These are phyloP conservation scores for Moesziomyces sp. DNA, from an alignment of 1,284 basidiomycete species.

Conservation along the genomic window DNA sequence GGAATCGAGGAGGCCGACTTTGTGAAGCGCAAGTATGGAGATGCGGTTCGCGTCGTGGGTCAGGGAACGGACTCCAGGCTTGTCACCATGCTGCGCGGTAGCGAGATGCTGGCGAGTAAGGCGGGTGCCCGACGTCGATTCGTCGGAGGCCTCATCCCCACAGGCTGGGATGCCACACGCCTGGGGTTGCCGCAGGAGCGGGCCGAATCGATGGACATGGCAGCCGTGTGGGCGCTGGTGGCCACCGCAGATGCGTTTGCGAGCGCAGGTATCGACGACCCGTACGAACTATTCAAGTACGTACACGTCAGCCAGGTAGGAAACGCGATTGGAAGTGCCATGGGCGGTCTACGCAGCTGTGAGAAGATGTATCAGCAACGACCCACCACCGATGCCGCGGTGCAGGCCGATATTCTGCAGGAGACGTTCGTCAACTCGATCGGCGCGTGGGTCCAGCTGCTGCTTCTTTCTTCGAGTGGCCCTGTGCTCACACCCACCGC, in stretches of 20 bases:
- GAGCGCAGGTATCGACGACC: conserved; percentile 95
- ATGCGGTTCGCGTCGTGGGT: conserved; percentile 90
- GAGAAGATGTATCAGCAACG: conserved; percentile 93
- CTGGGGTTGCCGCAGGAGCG: conserved; percentile 98
- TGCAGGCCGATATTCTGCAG: conserved; percentile 97
- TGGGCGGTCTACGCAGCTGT: conserved; percentile 81
- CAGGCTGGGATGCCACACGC: conserved; percentile 95
- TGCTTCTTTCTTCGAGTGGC: conserved; percentile 73
- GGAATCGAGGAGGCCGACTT: conserved; percentile 88
- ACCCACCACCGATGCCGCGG: conserved; percentile 88
- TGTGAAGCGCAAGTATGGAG: conserved; percentile 95
- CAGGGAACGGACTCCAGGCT: conserved; percentile 80
- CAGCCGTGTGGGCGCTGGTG: conserved; percentile 96
- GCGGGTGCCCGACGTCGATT: conserved; percentile 92
- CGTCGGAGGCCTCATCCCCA: conserved; percentile 95
- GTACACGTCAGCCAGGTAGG: conserved; percentile 92
- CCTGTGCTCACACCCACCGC: conserved; percentile 99
- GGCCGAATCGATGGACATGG: conserved; percentile 89
- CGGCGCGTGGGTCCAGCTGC: conserved; percentile 92
- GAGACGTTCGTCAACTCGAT: conserved; percentile 75
- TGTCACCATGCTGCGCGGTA: conserved; percentile 98
- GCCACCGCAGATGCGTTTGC: conserved; percentile 92
- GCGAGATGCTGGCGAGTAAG: conserved; percentile 91
- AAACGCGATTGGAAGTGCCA: conserved; percentile 76
- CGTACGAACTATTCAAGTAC: conserved; percentile 80